phyloP scores from a whole-genome alignment of 352 stramenopile species.

The Blastocystis sp. region DNA sequence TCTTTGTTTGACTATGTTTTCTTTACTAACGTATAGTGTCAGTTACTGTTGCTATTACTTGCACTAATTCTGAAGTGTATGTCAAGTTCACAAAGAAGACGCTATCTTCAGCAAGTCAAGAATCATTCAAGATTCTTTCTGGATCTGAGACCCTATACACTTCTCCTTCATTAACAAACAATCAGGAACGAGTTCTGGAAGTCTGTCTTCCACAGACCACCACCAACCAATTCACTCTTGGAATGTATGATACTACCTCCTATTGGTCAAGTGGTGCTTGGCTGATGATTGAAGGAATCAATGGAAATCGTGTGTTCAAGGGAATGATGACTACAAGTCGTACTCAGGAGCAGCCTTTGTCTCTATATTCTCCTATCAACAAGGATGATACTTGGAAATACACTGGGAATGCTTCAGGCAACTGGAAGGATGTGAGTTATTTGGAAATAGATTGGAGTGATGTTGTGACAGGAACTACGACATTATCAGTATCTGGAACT shows the following conservation, averaged over 20 bases:
- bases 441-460: neutral
- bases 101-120: no score
- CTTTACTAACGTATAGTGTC: no score
- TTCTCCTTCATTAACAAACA: no score
- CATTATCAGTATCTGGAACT: neutral
- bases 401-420: no score
- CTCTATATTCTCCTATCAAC: conserved; percentile 10
- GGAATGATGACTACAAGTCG: neutral
- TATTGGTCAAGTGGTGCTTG: conserved; percentile 14
- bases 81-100: no score
- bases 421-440: neutral
- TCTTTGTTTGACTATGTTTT: no score
- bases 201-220: neutral
- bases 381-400: conserved; percentile 14
- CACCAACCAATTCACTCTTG: conserved; percentile 7
- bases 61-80: no score
- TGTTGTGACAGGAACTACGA: neutral
- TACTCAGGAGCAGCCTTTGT: neutral
- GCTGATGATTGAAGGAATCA: neutral
- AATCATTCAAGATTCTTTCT: no score
- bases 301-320: conserved; percentile 9
- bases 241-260: neutral
- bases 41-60: no score
- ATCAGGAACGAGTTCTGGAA: no score
- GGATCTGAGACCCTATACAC: no score